Base-by-base conservation (phyloP, 805 yeast species). In the Candida odintsovae region DNA sequence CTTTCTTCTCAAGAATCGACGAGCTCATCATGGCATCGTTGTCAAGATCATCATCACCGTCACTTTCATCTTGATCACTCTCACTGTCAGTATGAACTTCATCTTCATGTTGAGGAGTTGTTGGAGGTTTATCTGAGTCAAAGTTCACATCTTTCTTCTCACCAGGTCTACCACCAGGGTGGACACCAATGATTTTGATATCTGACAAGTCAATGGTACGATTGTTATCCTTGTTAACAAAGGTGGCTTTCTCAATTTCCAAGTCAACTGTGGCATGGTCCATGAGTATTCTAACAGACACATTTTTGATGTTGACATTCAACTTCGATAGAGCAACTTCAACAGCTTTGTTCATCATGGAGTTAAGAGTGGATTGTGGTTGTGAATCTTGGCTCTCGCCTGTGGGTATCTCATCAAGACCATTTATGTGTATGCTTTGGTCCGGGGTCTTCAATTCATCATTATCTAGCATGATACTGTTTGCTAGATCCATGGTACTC, bases 401-500 rank as follows among this genome's bases (percentile, higher is more conserved):
- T 2, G 44, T 19, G 3, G 22, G 40, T 13, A 56, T 53, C n/a
- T 42, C 43, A 28, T 47, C 52, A 29, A 55, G 55, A 41, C 50
- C 40, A 7, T 42, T 49, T 26, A 41, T 45, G 44, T 64, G 58
- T 42, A 63, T 21, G 29, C 48, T 51, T 22, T 56, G 50, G 11
- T 29, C 35, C 4, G 46, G 46, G 2, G 51, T 36, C 7, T 47
- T 43, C 21, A 47, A 42, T 2, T 52, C 59, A 6, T 45, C 45
- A 7, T 50, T 58, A 18, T 56, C 60, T 19, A 67, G 66, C 38
- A 71, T 59, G 38, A 72, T 59, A 12, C 75, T 69, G 51, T 74
- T 76, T 3, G 94, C 89, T 46, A 89, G 69, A 54, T 84, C 88
- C 20, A 83, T 82, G 0, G 92, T 82, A 47, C 94, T 84, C 55